Evolutionary conservation across 1,284 basidiomycete species (phyloP).

Genomic region (Schizophyllum commune): DNA sequence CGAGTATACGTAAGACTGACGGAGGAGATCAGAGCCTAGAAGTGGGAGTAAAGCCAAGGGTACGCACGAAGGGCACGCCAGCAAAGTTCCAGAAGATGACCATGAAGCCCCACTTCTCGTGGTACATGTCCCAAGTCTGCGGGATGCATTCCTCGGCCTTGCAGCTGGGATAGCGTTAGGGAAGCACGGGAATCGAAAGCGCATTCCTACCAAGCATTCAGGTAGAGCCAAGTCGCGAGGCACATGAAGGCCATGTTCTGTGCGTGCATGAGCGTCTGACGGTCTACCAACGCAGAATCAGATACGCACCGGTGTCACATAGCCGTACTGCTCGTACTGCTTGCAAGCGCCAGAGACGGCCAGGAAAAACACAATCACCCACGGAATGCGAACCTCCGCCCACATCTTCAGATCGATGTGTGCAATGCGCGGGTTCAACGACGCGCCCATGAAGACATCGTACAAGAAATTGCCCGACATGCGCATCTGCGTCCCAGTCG

Average conservation of each 20-base stretch:
- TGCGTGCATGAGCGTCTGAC: constrained; percentile 3
- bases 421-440: constrained; percentile 90
- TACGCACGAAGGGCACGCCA: constrained; percentile 76
- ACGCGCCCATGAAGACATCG: constrained; percentile 95
- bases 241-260: constrained; percentile 98
- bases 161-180: constrained; percentile 32
- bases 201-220: constrained; percentile 80
- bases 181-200: not conserved
- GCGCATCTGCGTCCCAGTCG: constrained; percentile 76
- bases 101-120: constrained; percentile 96
- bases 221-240: constrained; percentile 91
- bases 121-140: constrained; percentile 99
- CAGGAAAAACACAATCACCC: constrained; percentile 94
- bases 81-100: constrained; percentile 99
- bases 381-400: constrained; percentile 96
- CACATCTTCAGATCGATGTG: constrained; percentile 98
- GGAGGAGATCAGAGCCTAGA: constrained; percentile 4
- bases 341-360: constrained; percentile 90
- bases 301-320: constrained; percentile 71
- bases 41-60: constrained; percentile 12
- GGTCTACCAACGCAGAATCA: not conserved
- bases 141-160: constrained; percentile 98
- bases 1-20: constrained; percentile 91
- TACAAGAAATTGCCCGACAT: constrained; percentile 95
- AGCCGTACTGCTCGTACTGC: constrained; percentile 90